These are phyloP conservation scores for Naganishia vaughanmartiniae DNA, from an alignment of 768 basidiomycete genomes.

Conservation along the genomic window DNA sequence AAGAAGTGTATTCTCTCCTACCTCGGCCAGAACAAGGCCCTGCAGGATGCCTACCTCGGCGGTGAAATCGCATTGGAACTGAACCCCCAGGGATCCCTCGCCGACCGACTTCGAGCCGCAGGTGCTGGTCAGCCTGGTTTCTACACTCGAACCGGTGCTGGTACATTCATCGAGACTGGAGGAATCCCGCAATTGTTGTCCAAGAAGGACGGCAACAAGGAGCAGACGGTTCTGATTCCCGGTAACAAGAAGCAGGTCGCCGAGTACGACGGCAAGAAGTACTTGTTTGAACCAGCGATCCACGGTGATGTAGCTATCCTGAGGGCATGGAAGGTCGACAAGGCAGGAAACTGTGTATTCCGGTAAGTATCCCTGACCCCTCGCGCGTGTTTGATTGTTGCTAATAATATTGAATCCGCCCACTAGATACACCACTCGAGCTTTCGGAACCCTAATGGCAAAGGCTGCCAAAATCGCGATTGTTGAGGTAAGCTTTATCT, in stretches of 20 bases:
- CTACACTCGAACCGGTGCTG: slow-evolving; percentile 45
- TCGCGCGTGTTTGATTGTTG: not conserved
- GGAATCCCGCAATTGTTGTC: slow-evolving; percentile 43
- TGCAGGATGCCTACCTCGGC: slow-evolving; percentile 42
- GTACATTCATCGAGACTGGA: slow-evolving; percentile 46
- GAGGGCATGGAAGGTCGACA: slow-evolving; percentile 49
- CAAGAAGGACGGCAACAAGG: slow-evolving; percentile 34
- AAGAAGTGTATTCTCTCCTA: slow-evolving; percentile 44
- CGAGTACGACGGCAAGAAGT: slow-evolving; percentile 44
- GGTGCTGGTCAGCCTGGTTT: slow-evolving; percentile 48
- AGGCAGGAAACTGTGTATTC: slow-evolving; percentile 51
- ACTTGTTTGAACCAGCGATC: slow-evolving; percentile 48
- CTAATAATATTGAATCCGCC: not conserved
- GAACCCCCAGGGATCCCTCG: slow-evolving; percentile 46
- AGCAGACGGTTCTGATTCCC: slow-evolving; percentile 36
- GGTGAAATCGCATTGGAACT: slow-evolving; percentile 46
- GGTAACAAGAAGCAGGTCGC: slow-evolving; percentile 42
- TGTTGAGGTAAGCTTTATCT: slow-evolving; percentile 39
- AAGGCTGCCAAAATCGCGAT: slow-evolving; percentile 45
- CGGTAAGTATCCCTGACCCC: slow-evolving; percentile 32
- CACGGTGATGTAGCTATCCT: slow-evolving; percentile 49
- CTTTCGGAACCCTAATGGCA: slow-evolving; percentile 46
- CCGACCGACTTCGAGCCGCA: slow-evolving; percentile 44
- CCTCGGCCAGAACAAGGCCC: slow-evolving; percentile 46
- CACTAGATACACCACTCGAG: slow-evolving; percentile 48